Base-by-base conservation (phyloP, 2,329 filamentous ascomycete species). In the Clonostachys chloroleuca region DNA sequence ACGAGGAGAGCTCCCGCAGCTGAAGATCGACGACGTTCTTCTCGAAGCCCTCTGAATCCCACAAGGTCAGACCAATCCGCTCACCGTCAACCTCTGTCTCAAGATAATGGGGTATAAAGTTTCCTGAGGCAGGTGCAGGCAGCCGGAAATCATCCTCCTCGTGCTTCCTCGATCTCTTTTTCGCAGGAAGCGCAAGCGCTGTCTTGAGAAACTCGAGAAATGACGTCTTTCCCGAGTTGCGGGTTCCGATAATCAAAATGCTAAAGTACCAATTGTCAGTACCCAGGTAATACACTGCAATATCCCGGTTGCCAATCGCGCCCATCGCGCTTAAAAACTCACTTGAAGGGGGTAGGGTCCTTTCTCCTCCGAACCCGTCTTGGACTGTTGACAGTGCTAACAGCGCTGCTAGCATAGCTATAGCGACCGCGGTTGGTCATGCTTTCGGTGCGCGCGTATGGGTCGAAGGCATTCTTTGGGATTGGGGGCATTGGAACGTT, bases 281-380 rank as follows among this genome's bases (percentile, higher is more conserved):
- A 42, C 20, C 18, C 37, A 24, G 10, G 44, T 13, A 20, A 24
- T 47, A 43, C 47, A 10, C 30, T 10, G 35, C 14, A 33, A 17
- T 13, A 33, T 36, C 18, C 12, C 7, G 37, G 18, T 6, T 35
- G 33, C 35, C 20, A 35, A 37, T 16, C 47, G 43, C 24, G 24
- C 39, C 40, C 34, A 43, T 12, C 36, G n/a, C 35, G 34, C n/a
- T 16, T 40, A n/a, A 39, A 39, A 30, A 80, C 91, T 80, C 75
- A 97, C 92, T 99, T 99, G 81, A 97, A 96, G 1, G 94, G 91
- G 12, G 92, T 96, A 9, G 94, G 94, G 62, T 99, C 94, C 76
- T 96, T 97, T 73, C 94, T 86, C 74, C 92, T 87, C 59, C 94
- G 85, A 55, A 97, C 86, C 63, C 92, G 84, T 55, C 94, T 84